Evolutionary conservation across 306 rosid species (phyloP).

Genomic region (Luffa aegyptiaca): DNA sequence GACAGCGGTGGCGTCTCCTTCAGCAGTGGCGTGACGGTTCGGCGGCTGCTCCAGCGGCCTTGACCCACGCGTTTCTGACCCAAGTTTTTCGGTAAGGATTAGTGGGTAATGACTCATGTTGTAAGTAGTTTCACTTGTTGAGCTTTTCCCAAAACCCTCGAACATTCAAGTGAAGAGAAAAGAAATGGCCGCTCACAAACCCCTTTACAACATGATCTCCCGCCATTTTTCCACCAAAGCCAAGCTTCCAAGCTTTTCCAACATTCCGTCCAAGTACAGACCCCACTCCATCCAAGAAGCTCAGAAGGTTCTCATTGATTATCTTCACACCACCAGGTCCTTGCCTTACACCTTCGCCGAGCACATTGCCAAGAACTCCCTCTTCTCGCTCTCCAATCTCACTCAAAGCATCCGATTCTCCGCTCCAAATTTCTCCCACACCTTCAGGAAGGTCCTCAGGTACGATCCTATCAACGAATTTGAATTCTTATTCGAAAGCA

Average conservation of each 20-base stretch:
- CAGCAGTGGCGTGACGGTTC: too few relatives aligned
- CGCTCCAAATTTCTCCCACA: slow-evolving; percentile 20
- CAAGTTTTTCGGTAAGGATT: too few relatives aligned
- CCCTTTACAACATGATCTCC: slow-evolving; percentile 11
- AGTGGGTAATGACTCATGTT: too few relatives aligned
- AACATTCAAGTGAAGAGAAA: not conserved
- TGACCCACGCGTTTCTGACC: too few relatives aligned
- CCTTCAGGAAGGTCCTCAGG: slow-evolving; percentile 44
- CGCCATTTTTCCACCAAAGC: slow-evolving; percentile 27
- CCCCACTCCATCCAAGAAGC: slow-evolving; percentile 32
- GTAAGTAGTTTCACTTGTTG: too few relatives aligned
- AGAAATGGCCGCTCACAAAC: slow-evolving; percentile 15
- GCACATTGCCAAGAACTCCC: slow-evolving; percentile 44
- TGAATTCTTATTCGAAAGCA: slow-evolving; percentile 79
- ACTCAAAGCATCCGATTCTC: slow-evolving; percentile 32
- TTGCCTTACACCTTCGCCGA: slow-evolving; percentile 59
- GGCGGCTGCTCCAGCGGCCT: too few relatives aligned
- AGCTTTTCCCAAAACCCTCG: not conserved
- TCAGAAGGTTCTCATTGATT: slow-evolving; percentile 45
- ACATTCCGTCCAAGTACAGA: slow-evolving; percentile 35
- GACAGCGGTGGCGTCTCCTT: too few relatives aligned
- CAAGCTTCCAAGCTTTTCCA: slow-evolving; percentile 13
- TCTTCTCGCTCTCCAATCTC: slow-evolving; percentile 35
- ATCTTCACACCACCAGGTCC: slow-evolving; percentile 54
- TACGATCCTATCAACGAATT: slow-evolving; percentile 79